Conservation (phyloP, 768 basidiomycete genomes). For the Rickenella mellea region DNA sequence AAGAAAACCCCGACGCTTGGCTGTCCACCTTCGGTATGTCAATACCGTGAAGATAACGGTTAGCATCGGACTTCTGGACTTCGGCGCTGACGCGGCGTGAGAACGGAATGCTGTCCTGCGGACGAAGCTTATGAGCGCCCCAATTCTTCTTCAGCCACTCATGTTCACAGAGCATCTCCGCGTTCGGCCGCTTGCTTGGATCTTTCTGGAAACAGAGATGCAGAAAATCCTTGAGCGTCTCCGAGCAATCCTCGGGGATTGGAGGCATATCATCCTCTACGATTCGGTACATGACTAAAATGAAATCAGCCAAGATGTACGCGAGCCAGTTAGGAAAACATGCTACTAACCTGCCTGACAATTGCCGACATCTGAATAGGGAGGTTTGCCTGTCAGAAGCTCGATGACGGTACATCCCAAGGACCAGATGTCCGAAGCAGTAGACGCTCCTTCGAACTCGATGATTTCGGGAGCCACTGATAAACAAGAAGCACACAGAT, state of each 20-base stretch:
- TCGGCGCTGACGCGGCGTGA: constrained; percentile 85
- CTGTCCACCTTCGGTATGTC: constrained; percentile 29
- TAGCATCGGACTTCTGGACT: constrained; percentile 60
- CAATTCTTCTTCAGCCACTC: constrained; percentile 81
- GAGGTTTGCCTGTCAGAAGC: constrained; percentile 84
- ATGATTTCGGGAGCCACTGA: constrained; percentile 95
- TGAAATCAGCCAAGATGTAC: constrained; percentile 7
- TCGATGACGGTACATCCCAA: constrained; percentile 93
- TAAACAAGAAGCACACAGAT: too few relatives aligned
- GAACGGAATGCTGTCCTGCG: constrained; percentile 94
- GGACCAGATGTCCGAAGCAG: constrained; percentile 93
- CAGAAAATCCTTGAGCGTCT: constrained; percentile 72
- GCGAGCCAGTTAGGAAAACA: neutral
- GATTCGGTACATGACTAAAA: constrained; percentile 90
- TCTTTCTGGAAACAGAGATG: constrained; percentile 87
- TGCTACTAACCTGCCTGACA: constrained; percentile 66
- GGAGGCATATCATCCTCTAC: constrained; percentile 90
- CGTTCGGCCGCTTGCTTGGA: constrained; percentile 72
- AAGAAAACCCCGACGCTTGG: neutral
- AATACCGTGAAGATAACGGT: constrained; percentile 40
- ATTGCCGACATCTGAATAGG: constrained; percentile 83
- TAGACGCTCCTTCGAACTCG: constrained; percentile 86
- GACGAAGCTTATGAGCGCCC: constrained; percentile 72
- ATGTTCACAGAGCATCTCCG: constrained; percentile 81
- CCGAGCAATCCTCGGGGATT: constrained; percentile 70